Conservation (phyloP, 192 early-diverging fungal genomes). For the Dimargaris verticillata region DNA sequence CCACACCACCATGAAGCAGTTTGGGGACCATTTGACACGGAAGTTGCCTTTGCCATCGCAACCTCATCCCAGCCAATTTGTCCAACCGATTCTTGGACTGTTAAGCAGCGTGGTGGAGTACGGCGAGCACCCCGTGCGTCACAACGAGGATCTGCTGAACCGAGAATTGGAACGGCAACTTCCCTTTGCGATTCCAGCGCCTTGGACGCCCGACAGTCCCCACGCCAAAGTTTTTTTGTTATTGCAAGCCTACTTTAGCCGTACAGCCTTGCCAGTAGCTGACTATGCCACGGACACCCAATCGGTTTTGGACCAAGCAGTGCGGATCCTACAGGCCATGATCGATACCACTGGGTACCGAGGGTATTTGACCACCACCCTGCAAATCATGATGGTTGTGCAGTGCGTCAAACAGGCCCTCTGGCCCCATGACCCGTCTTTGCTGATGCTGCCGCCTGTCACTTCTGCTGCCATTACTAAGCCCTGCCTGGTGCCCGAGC, state of each 20-base stretch:
- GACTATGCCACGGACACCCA: slow-evolving; percentile 87
- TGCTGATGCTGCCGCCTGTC: slow-evolving; percentile 46
- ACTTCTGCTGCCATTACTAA: slow-evolving; percentile 13
- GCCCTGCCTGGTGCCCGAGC: slow-evolving; percentile 14
- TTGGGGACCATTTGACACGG: slow-evolving; percentile 37
- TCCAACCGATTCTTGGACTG: slow-evolving; percentile 53
- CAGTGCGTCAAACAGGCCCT: slow-evolving; percentile 88
- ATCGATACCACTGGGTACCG: slow-evolving; percentile 64
- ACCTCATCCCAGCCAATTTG: slow-evolving; percentile 20
- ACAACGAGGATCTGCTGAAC: slow-evolving; percentile 89
- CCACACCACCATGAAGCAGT: slow-evolving; percentile 57
- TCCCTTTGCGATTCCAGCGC: slow-evolving; percentile 40
- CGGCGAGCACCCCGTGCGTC: slow-evolving; percentile 80
- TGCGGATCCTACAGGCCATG: slow-evolving; percentile 90
- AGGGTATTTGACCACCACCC: slow-evolving; percentile 41
- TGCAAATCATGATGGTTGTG: slow-evolving; percentile 66
- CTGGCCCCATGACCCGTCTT: slow-evolving; percentile 57
- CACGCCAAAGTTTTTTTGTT: slow-evolving; percentile 84
- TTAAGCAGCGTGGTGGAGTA: slow-evolving; percentile 76
- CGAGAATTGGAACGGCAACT: slow-evolving; percentile 57
- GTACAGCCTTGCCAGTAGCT: slow-evolving; percentile 60
- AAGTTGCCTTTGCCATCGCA: slow-evolving; percentile 13
- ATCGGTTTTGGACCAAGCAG: slow-evolving; percentile 77
- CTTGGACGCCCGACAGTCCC: slow-evolving; percentile 60
- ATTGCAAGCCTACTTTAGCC: slow-evolving; percentile 73